phyloP scores from a whole-genome alignment of 83 land plant species.

The Thuja plicata region DNA sequence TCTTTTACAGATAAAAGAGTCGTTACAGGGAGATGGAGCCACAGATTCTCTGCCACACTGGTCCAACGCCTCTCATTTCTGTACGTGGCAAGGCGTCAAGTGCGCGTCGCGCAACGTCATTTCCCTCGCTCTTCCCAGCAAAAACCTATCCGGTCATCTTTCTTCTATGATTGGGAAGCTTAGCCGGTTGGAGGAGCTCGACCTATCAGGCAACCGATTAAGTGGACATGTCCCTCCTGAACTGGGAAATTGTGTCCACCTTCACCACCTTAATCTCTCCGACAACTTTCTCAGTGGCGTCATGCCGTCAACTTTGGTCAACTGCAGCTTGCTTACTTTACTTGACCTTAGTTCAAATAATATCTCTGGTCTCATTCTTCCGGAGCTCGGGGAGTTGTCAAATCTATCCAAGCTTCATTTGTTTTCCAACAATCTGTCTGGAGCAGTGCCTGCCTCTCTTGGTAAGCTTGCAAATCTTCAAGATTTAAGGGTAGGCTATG shows the following conservation, averaged over 20 bases:
- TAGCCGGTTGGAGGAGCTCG: background rate
- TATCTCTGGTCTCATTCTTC: conserved; percentile 23
- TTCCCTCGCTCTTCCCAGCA: background rate
- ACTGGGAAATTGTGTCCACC: conserved; percentile 17
- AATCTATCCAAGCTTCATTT: conserved; percentile 32
- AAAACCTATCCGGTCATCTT: background rate
- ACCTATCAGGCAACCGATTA: conserved; percentile 1
- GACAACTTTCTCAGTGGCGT: conserved; percentile 30
- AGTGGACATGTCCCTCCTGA: conserved; percentile 27
- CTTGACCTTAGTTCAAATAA: conserved; percentile 15
- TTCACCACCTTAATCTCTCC: conserved; percentile 34
- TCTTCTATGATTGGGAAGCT: background rate
- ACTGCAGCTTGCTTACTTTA: conserved; percentile 24
- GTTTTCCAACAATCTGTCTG: conserved; percentile 31
- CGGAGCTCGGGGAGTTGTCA: conserved; percentile 39
- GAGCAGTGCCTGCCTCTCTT: conserved; percentile 42
- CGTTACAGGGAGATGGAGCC: too few relatives aligned
- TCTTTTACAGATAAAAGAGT: too few relatives aligned
- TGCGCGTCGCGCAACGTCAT: background rate
- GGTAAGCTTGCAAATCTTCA: conserved; percentile 24
- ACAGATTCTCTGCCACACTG: too few relatives aligned
- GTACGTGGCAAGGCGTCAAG: background rate
- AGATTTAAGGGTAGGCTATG: conserved; percentile 10
- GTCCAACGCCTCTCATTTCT: background rate
- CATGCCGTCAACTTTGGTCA: conserved; percentile 29